Evolutionary conservation across 2,329 filamentous ascomycete species (phyloP), one percentile per base, ranked within the genome.

Genomic region (Cercospora sp.): DNA sequence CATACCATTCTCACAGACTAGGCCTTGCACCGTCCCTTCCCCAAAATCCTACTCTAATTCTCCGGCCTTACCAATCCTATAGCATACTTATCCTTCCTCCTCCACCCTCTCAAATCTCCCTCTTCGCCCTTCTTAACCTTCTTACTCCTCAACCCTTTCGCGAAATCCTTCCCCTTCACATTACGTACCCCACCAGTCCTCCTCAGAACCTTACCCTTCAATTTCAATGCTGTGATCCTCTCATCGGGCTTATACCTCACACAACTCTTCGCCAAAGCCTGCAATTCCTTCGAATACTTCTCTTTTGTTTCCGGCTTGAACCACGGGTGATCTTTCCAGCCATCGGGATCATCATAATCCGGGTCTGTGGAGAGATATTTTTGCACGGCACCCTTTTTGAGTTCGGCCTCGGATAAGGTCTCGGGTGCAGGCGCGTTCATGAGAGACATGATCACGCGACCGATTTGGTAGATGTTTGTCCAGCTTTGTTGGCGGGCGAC

Each of bases 381-480:
- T 10, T 23, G 36, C 36, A 42, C 36, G 16, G 16, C 33, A 16
- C 33, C 33, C 7, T 39, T 39, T 39, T 39, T 39, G 13, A 39
- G 5, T 39, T 39, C 33, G 33, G 5, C 13, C 33, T 16, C 13
- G 33, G 13, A 39, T 39, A 39, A 39, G 13, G 13, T 39, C 13
- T 39, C 18, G 18, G 18, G 18, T 12, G 20, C 45, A 7, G 20
- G 28, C 4, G 30, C 51, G n/a, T 61, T 51, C 30, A 66, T 66
- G 13, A 66, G 48, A 5, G 31, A 23, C 30, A 39, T 18, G 16
- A 66, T 55, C 1, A 33, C 36, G 5, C 42, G 23, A 2, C 64
- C 64, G 13, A 66, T 53, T 31, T 60, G 57, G 5, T 64, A 67
- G 8, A 67, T 28, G 30, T 67, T 67, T 9, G 65, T 60, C 53